Conservation (phyloP, 805 yeast species). For the Starmerella stellata region DNA sequence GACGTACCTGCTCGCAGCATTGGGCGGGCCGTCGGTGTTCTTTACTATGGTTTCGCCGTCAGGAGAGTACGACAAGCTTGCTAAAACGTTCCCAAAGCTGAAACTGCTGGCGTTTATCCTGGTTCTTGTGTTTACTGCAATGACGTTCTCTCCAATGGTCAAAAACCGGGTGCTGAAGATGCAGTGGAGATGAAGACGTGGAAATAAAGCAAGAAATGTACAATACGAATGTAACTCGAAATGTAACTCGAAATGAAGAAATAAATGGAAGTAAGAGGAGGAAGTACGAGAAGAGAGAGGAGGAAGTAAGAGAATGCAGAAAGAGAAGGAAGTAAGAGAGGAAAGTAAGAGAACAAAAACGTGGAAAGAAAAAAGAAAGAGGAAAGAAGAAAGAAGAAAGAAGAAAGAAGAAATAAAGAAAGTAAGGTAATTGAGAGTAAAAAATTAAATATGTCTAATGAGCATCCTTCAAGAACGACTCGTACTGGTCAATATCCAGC, state of each 20-base stretch:
- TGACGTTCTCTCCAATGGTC: conserved; percentile 10
- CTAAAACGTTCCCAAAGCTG: conserved; percentile 45
- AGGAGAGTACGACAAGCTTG: conserved; percentile 59
- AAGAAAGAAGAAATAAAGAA: too few species aligned
- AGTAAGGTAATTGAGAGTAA: too few species aligned
- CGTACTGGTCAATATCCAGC: conserved; percentile 20
- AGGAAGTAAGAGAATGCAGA: too few species aligned
- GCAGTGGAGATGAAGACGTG: conserved; percentile 8
- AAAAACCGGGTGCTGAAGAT: conserved; percentile 6
- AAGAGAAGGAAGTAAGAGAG: too few species aligned
- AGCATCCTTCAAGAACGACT: conserved; percentile 9
- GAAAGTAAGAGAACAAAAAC: too few species aligned
- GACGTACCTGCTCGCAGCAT: conserved; percentile 47
- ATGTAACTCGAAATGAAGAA: too few species aligned
- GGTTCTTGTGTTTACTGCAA: conserved; percentile 23
- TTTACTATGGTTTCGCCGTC: conserved; percentile 69
- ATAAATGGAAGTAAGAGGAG: too few species aligned
- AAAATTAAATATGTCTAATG: conserved; percentile 2
- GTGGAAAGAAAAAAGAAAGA: too few species aligned
- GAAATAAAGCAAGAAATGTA: background rate
- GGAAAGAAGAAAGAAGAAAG: too few species aligned
- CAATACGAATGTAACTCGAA: too few species aligned
- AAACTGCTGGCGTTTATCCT: conserved; percentile 45
- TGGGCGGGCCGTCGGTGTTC: conserved; percentile 51
- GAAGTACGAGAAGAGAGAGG: too few species aligned